Evolutionary conservation across 2,329 filamentous ascomycete genomes (phyloP).

Genomic region (Xylaria polymorpha): DNA sequence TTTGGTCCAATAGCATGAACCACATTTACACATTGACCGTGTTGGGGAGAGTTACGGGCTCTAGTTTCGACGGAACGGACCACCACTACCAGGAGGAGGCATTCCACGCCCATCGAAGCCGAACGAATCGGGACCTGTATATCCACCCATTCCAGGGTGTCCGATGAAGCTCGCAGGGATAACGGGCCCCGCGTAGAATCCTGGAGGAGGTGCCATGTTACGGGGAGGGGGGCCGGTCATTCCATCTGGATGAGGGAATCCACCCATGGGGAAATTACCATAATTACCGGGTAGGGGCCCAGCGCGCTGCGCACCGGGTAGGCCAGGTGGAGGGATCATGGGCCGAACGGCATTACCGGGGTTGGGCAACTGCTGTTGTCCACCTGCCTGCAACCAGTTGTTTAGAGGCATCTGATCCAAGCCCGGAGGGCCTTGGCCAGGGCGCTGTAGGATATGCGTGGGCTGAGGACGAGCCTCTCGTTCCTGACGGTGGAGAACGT

Average conservation of each 20-base stretch:
- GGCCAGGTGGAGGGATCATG: constrained; percentile 72
- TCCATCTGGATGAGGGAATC: constrained; percentile 62
- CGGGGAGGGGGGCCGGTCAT: constrained; percentile 57
- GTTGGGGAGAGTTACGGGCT: not conserved
- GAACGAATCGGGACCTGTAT: constrained; percentile 65
- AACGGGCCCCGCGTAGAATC: constrained; percentile 63
- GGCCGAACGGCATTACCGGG: constrained; percentile 60
- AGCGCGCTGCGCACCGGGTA: constrained; percentile 58
- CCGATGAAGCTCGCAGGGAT: constrained; percentile 61
- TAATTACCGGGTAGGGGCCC: constrained; percentile 68
- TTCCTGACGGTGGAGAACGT: constrained; percentile 60
- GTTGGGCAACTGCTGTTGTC: constrained; percentile 58
- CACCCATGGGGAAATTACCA: constrained; percentile 69
- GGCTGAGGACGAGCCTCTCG: constrained; percentile 62
- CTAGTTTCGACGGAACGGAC: constrained; percentile 54
- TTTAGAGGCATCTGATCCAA: constrained; percentile 69
- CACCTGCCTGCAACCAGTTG: constrained; percentile 59
- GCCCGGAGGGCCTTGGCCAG: constrained; percentile 64
- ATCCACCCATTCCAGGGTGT: constrained; percentile 66
- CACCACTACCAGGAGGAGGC: constrained; percentile 60
- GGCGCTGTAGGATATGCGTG: constrained; percentile 73
- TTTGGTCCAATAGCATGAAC: constrained; percentile 5
- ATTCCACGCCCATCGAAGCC: constrained; percentile 68
- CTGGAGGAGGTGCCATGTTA: constrained; percentile 66
- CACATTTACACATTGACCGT: constrained; percentile 8